Evolutionary conservation across 1,284 basidiomycete species (phyloP), one percentile per base, ranked within the genome.

Genomic region (Heterobasidion occidentale): DNA sequence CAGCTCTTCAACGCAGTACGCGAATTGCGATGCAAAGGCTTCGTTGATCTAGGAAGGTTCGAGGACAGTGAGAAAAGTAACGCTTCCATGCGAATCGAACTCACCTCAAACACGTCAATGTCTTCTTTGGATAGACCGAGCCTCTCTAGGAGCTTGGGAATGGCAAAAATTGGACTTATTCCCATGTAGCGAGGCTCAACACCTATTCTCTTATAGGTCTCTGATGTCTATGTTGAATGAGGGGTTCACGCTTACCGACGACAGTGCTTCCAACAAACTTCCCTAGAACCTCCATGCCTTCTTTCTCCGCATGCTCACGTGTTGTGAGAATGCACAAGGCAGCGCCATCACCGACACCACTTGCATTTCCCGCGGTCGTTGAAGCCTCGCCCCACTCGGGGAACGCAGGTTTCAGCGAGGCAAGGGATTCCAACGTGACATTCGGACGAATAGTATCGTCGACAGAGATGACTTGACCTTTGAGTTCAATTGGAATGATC

Each of bases 281-380:
- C 55, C 84, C 96, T 42, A 98, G 62, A 63, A 99, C 85, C 35
- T 90, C 82, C 75, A 96, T 82, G 36, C 90, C 92, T 61, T 94
- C 86, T 68, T 83, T 82, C 72, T 91, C 82, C 17, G 96, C 96
- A 50, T 84, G 81, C 57, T 81, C 84, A 55, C 96, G 82, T 46
- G 92, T 88, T 8, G 92, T 93, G 61, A 99, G 75, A 52, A 99
- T 80, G 58, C 92, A 91, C 17, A 96, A 74, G 8, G 93, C 96
- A 36, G 94, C 96, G 55, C 96, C 96, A 69, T 99, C 96, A 9
- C 94, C 94, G 36, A 98, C 83, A 57, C 95, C 94, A 61, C 92
- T 95, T 0, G 95, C 92, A 70, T 98, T 98, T 19, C 90, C 90
- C 51, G 93, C 84, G 64, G 93, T 95, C 0, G 90, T 92, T 3